phyloP scores from a whole-genome alignment of 75 land plant genomes.

The Gnetum montanum region DNA sequence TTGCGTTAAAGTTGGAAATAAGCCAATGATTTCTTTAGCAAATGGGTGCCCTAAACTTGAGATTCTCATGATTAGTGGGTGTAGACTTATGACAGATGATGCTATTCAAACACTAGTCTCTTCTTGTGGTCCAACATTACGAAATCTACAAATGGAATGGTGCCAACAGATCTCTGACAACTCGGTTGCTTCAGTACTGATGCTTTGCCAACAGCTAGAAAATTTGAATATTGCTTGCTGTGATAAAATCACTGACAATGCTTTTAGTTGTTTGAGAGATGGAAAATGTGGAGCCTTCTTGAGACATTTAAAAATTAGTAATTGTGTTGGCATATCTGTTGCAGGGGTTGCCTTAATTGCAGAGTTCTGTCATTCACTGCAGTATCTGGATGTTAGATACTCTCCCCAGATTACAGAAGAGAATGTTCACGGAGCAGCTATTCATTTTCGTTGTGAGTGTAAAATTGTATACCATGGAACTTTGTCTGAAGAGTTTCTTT shows the following conservation, averaged over 20 bases:
- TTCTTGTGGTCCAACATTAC: slow-evolving; percentile 33
- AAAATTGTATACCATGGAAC: slow-evolving; percentile 19
- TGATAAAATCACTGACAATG: slow-evolving; percentile 60
- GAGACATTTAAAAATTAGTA: slow-evolving; percentile 44
- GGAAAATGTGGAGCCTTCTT: slow-evolving; percentile 17
- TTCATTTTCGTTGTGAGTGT: slow-evolving; percentile 42
- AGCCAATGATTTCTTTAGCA: slow-evolving; percentile 38
- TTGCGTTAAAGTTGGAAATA: slow-evolving; percentile 57
- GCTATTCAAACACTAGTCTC: slow-evolving; percentile 36
- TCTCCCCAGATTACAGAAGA: slow-evolving; percentile 41
- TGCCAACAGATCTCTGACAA: slow-evolving; percentile 54
- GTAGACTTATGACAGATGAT: slow-evolving; percentile 55
- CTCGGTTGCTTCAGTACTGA: slow-evolving; percentile 38
- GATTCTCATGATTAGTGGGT: slow-evolving; percentile 68
- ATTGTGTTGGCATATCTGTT: slow-evolving; percentile 55
- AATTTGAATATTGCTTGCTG: slow-evolving; percentile 64
- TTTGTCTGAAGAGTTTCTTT: not conserved
- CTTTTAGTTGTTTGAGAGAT: slow-evolving; percentile 26
- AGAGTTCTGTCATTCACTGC: slow-evolving; percentile 34
- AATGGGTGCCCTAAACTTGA: slow-evolving; percentile 56
- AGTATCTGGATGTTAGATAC: slow-evolving; percentile 56
- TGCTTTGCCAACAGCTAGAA: slow-evolving; percentile 37
- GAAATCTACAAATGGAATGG: slow-evolving; percentile 59
- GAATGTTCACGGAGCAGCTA: slow-evolving; percentile 40
- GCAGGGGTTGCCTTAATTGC: slow-evolving; percentile 33